Base-by-base conservation (phyloP, 2,329 filamentous ascomycete genomes). In the Cercospora citrullina region DNA sequence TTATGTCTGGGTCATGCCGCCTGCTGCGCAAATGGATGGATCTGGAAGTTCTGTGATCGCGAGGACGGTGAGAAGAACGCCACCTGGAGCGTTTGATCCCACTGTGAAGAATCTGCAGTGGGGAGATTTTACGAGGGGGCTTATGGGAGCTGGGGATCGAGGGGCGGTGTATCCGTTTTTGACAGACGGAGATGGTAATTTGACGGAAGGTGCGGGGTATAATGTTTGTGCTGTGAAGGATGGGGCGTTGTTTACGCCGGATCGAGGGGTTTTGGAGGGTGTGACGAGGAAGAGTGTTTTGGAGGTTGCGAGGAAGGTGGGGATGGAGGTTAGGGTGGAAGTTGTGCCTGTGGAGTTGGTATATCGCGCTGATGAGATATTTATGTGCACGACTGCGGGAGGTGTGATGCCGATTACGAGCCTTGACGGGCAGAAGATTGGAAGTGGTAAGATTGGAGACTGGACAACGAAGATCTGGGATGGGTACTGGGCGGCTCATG, bases 331-430 rank as follows among this genome's bases (percentile, higher is more conserved):
- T 5, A 78, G 76, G 3, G 63, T 81, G 30, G 80, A 84, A 71
- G 67, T 77, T 28, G 81, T 85, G 4, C 82, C 83, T 0, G 75
- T 83, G 0, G 77, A 82, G 14, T 9, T 77, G 39, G 78, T 76
- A 0, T 85, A 84, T 58, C 61, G 79, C 6, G 75, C 77, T 0
- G 84, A 86, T 65, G 84, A 86, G 75, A 79, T 85, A 4, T 81
- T 86, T 31, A 85, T 85, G 83, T 84, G 80, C 68, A 86, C 84
- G 0, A 86, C 84, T 14, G 84, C 84, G 0, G 84, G 84, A 1
- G 84, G 84, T 0, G 80, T 86, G 18, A 86, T 86, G 84, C 84
- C 84, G 0, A 84, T 86, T 28, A 84, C 82, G 0, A 68, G 63
- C 0, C 74, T 86, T 2, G 84, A 86, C 71, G 83, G 80, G 0